Evolutionary conservation across 129 eudicot genomes (phyloP).

Genomic region (Cynara cardunculus): DNA sequence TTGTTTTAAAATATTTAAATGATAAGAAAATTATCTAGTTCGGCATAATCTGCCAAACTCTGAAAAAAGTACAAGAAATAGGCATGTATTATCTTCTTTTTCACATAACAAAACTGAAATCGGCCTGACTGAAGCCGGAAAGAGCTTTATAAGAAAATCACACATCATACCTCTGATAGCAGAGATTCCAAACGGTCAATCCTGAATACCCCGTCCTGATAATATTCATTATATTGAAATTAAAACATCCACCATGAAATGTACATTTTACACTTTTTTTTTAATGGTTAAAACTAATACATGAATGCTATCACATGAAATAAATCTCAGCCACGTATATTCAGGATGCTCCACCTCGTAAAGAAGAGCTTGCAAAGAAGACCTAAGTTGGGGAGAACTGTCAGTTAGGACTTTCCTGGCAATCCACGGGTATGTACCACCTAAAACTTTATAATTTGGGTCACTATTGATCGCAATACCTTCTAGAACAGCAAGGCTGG

Average conservation of each 20-base stretch:
- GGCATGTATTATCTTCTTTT: neutral
- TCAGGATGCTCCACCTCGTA: conserved; percentile 54
- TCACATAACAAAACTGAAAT: neutral
- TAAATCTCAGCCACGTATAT: neutral
- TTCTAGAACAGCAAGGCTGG: conserved; percentile 97
- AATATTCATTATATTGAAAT: conserved; percentile 8
- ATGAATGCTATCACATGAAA: neutral
- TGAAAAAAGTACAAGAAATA: neutral
- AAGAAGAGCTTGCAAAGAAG: conserved; percentile 80
- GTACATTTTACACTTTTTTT: neutral
- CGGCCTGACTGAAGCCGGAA: neutral
- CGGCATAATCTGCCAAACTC: neutral
- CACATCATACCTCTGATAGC: conserved; percentile 61
- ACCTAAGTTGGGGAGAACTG: conserved; percentile 76
- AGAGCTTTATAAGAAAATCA: neutral
- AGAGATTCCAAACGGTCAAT: conserved; percentile 95
- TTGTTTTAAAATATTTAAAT: too few species aligned
- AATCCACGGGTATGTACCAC: conserved; percentile 98
- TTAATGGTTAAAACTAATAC: neutral
- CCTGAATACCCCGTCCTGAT: conserved; percentile 86
- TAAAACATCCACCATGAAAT: neutral
- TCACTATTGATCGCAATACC: conserved; percentile 81
- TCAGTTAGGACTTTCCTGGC: conserved; percentile 89
- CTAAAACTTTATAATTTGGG: conserved; percentile 95
- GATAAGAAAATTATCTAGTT: neutral